phyloP scores from a whole-genome alignment of 2,329 filamentous ascomycete genomes.

The Diaporthe australafricana region DNA sequence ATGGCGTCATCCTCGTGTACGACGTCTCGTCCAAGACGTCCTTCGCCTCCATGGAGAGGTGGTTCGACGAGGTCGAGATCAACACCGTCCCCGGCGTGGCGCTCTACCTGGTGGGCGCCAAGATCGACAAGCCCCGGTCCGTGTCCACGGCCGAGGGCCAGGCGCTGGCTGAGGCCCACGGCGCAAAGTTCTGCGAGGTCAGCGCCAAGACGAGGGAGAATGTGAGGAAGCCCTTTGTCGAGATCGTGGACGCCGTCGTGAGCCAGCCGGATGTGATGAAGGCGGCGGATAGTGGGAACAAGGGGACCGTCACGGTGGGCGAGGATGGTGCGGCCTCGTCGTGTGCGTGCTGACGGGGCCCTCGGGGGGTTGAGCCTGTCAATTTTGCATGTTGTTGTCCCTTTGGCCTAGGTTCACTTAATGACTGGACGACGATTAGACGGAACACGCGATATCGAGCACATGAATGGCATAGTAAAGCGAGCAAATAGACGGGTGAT shows the following conservation, averaged over 20 bases:
- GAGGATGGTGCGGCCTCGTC: constrained; percentile 28
- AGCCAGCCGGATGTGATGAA: constrained; percentile 56
- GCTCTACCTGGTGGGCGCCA: constrained; percentile 64
- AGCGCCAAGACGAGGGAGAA: constrained; percentile 66
- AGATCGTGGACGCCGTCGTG: constrained; percentile 63
- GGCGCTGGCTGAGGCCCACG: constrained; percentile 57
- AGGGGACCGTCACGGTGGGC: constrained; percentile 45
- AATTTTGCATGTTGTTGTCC: neutral
- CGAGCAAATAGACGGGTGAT: constrained; percentile 23
- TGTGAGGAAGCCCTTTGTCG: constrained; percentile 62
- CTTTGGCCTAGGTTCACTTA: neutral
- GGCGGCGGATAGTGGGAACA: constrained; percentile 41
- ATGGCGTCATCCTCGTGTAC: constrained; percentile 62
- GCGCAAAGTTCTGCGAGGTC: constrained; percentile 63
- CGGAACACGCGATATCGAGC: constrained; percentile 23
- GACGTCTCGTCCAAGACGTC: constrained; percentile 61
- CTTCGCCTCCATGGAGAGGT: constrained; percentile 64
- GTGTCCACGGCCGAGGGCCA: constrained; percentile 61
- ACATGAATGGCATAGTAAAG: constrained; percentile 47
- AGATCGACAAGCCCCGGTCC: constrained; percentile 61
- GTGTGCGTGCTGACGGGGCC: constrained; percentile 42
- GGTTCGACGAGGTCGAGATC: constrained; percentile 64
- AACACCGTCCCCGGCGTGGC: constrained; percentile 62
- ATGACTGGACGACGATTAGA: constrained; percentile 21
- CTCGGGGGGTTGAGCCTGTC: neutral